Conservation (phyloP, 768 basidiomycete genomes). For the Suillus occidentalis region DNA sequence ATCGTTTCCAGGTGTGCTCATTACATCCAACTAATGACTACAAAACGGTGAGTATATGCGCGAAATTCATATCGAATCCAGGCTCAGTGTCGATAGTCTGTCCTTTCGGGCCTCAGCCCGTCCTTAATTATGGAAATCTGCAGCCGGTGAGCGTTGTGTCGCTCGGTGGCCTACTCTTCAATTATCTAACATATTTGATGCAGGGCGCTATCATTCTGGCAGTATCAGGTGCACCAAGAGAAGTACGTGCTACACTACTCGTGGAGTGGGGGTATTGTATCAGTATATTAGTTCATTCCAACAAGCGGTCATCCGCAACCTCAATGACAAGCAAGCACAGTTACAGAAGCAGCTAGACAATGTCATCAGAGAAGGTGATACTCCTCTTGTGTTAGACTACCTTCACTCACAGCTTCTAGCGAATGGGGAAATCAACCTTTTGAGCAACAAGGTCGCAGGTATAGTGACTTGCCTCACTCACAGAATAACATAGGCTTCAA, state of each 20-base stretch:
- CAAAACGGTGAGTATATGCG: constrained; percentile 69
- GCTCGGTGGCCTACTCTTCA: background rate
- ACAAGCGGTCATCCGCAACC: constrained; percentile 75
- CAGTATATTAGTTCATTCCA: constrained; percentile 56
- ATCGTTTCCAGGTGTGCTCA: constrained; percentile 61
- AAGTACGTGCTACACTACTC: constrained; percentile 42
- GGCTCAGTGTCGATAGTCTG: constrained; percentile 53
- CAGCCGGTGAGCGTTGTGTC: constrained; percentile 51
- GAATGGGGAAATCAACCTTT: constrained; percentile 70
- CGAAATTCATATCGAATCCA: constrained; percentile 2
- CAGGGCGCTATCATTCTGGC: constrained; percentile 88
- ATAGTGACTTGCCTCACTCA: constrained; percentile 13
- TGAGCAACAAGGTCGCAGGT: constrained; percentile 72
- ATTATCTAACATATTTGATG: constrained; percentile 11
- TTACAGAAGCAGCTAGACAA: constrained; percentile 84
- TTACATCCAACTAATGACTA: constrained; percentile 88
- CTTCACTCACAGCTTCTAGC: constrained; percentile 41
- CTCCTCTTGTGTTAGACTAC: background rate
- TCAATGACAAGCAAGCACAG: constrained; percentile 81
- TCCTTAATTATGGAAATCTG: constrained; percentile 79
- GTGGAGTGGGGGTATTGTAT: background rate
- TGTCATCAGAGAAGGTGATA: constrained; percentile 77
- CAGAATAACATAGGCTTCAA: constrained; percentile 2
- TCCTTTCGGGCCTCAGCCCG: constrained; percentile 78
- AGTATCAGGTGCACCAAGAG: constrained; percentile 88